These are phyloP conservation scores for Boletus eberwhitei DNA, from an alignment of 768 basidiomycete species.

Conservation along the genomic window DNA sequence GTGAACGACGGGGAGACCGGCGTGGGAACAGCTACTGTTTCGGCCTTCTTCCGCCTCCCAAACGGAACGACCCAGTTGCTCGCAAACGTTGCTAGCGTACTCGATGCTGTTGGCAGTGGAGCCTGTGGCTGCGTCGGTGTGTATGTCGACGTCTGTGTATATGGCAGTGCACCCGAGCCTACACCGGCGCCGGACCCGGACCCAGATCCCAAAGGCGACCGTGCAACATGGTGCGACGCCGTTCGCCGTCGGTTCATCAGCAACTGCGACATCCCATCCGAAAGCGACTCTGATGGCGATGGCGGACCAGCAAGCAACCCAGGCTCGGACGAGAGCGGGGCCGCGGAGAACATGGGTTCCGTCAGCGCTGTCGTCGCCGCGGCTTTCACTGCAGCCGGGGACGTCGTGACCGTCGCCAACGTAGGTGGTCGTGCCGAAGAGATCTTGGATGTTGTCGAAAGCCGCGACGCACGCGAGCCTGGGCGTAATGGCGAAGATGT, in stretches of 20 bases:
- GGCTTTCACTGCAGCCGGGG: slow-evolving; percentile 49
- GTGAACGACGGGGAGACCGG: slow-evolving; percentile 3
- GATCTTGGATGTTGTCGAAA: slow-evolving; percentile 67
- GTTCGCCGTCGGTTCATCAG: slow-evolving; percentile 50
- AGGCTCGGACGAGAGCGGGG: slow-evolving; percentile 35
- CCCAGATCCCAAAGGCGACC: slow-evolving; percentile 42
- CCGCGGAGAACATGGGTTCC: slow-evolving; percentile 48
- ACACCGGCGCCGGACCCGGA: not conserved
- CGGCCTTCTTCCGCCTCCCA: slow-evolving; percentile 47
- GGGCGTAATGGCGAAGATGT: slow-evolving; percentile 63
- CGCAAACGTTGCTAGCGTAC: slow-evolving; percentile 55
- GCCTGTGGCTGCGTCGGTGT: slow-evolving; percentile 1
- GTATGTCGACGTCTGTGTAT: not conserved
- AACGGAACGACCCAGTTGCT: slow-evolving; percentile 67
- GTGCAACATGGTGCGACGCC: slow-evolving; percentile 56
- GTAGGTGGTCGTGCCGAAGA: slow-evolving; percentile 61
- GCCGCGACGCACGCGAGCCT: slow-evolving; percentile 66
- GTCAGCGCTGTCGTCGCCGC: slow-evolving; percentile 66
- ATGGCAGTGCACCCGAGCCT: slow-evolving; percentile 6
- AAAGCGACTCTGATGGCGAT: slow-evolving; percentile 58
- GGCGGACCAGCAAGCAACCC: slow-evolving; percentile 40
- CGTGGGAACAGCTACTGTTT: slow-evolving; percentile 2
- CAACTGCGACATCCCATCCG: slow-evolving; percentile 55
- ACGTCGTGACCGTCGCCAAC: slow-evolving; percentile 46
- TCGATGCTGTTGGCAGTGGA: slow-evolving; percentile 42